Evolutionary conservation across 139 green algal species (phyloP).

Genomic region (Raphidocelis subcapitata): DNA sequence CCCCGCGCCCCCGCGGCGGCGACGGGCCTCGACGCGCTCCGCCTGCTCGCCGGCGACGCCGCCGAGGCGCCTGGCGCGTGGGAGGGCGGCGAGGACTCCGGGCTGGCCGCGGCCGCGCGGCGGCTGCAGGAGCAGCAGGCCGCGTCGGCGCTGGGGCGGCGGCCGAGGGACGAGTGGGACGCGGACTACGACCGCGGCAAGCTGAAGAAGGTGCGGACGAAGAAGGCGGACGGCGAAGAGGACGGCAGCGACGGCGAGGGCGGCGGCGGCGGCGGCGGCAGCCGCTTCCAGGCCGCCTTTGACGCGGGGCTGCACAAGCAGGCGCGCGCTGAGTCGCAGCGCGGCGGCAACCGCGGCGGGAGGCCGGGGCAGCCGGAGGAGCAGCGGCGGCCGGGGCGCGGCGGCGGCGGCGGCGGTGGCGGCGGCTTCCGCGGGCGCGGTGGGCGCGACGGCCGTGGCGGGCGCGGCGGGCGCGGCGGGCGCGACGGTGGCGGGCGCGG

Average conservation of each 20-base stretch:
- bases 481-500: neutral
- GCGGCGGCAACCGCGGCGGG: slow-evolving; percentile 3
- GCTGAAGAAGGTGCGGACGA: slow-evolving; percentile 54
- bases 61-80: slow-evolving; percentile 1
- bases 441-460: neutral
- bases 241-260: slow-evolving; percentile 22
- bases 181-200: slow-evolving; percentile 63
- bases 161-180: slow-evolving; percentile 56
- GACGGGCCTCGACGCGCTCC: slow-evolving; percentile 13
- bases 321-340: slow-evolving; percentile 14
- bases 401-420: neutral
- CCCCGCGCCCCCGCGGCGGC: neutral
- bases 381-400: neutral
- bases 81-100: slow-evolving; percentile 19
- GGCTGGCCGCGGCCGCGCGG: neutral
- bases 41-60: neutral
- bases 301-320: slow-evolving; percentile 13
- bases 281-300: slow-evolving; percentile 27
- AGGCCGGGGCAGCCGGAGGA: neutral
- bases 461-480: neutral
- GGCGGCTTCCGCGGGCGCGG: slow-evolving; percentile 6
- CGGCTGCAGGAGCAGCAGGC: slow-evolving; percentile 3
- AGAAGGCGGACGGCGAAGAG: slow-evolving; percentile 7
- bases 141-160: slow-evolving; percentile 6
- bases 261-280: slow-evolving; percentile 14